A percentile compares a stretch with the other conserved stretches of the same genome.
Conservation (phyloP, 2,329 filamentous ascomycete genomes). For the Lasiodiplodia citricola region DNA sequence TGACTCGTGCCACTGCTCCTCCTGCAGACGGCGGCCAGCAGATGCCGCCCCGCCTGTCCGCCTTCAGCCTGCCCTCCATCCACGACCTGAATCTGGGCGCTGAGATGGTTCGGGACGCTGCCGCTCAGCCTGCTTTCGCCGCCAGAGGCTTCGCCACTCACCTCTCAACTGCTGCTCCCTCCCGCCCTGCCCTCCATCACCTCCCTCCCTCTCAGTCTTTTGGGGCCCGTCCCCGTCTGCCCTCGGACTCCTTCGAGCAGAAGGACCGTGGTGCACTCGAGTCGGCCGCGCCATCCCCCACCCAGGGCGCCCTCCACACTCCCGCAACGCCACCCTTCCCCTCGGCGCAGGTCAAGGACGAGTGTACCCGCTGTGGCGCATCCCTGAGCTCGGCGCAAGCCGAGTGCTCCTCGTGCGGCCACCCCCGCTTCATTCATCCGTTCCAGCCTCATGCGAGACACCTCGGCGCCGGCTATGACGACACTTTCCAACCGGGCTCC, state of each 20-base stretch:
- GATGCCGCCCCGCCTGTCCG: conserved; percentile 14
- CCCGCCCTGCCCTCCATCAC: background rate
- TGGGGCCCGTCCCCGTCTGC: background rate
- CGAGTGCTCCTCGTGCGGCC: conserved; percentile 18
- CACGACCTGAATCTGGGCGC: conserved; percentile 23
- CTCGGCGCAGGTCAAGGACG: conserved; percentile 15
- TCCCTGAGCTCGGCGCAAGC: conserved; percentile 20
- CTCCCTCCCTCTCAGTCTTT: conserved; percentile 1
- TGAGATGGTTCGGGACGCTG: background rate
- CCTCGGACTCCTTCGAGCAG: conserved; percentile 22
- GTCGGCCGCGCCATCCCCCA: conserved; percentile 9
- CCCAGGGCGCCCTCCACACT: conserved; percentile 3
- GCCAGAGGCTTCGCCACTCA: conserved; percentile 14
- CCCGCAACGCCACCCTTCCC: conserved; percentile 16
- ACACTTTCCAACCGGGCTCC: conserved; percentile 5
- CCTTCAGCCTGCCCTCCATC: conserved; percentile 17
- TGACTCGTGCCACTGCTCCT: conserved; percentile 21
- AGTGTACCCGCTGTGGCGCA: conserved; percentile 20
- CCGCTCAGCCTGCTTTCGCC: background rate
- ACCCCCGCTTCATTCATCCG: conserved; percentile 18
- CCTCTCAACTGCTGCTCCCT: background rate
- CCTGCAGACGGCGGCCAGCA: conserved; percentile 23
- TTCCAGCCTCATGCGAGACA: conserved; percentile 18
- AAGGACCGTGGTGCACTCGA: background rate
- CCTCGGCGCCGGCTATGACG: conserved; percentile 16